Conservation (phyloP, 2,329 filamentous ascomycete genomes). For the Bipolaris sorokiniana region DNA sequence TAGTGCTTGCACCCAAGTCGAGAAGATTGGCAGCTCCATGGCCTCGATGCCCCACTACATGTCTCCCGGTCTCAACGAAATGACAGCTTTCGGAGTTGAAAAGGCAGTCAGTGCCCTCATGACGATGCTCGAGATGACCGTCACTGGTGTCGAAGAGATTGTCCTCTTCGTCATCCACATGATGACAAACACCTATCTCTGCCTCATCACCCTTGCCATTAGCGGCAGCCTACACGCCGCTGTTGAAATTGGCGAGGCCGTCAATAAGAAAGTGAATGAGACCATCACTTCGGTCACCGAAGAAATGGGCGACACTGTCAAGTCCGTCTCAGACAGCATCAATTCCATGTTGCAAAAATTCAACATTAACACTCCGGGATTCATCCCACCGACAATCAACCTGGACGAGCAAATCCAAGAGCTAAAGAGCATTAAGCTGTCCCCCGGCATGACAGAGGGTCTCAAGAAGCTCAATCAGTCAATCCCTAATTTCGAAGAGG, state of each 20-base stretch:
- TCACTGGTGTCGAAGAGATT: constrained; percentile 84
- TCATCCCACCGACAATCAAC: constrained; percentile 63
- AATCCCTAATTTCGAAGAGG: constrained; percentile 81
- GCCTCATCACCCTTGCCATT: constrained; percentile 83
- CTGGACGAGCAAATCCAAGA: constrained; percentile 68
- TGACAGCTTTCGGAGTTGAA: constrained; percentile 81
- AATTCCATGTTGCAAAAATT: constrained; percentile 51
- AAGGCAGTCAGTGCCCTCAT: constrained; percentile 81
- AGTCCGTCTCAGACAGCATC: constrained; percentile 43
- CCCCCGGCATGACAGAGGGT: constrained; percentile 69
- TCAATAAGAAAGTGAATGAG: constrained; percentile 66
- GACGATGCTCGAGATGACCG: constrained; percentile 74
- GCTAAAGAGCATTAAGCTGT: constrained; percentile 73
- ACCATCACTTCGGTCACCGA: constrained; percentile 65
- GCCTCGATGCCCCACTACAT: constrained; percentile 98
- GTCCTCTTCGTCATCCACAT: constrained; percentile 93
- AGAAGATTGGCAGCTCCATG: constrained; percentile 92
- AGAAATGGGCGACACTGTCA: constrained; percentile 52
- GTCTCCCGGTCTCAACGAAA: constrained; percentile 82
- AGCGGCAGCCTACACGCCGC: constrained; percentile 78
- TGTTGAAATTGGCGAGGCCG: constrained; percentile 65
- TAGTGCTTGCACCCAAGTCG: constrained; percentile 87
- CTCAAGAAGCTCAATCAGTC: constrained; percentile 76
- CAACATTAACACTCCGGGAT: constrained; percentile 51
- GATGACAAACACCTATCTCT: constrained; percentile 87